A percentile compares a stretch with the other conserved stretches of the same genome.
Conservation (phyloP, 2,329 filamentous ascomycete species). For the Epichloe typhina region DNA sequence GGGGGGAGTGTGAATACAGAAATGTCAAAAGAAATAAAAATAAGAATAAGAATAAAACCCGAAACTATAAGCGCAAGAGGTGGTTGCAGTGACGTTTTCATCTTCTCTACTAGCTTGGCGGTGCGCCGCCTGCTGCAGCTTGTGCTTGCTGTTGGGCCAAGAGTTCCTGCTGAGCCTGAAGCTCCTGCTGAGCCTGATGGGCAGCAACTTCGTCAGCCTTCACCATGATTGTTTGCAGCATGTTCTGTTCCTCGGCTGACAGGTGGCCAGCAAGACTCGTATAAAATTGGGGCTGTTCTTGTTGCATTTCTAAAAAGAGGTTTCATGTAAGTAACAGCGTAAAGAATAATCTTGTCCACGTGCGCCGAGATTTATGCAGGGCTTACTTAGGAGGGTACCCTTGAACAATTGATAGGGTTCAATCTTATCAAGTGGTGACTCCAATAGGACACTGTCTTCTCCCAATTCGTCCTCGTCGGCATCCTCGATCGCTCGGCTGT, state of each 20-base stretch:
- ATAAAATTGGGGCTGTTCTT: conserved; percentile 84
- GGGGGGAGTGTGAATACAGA: background rate
- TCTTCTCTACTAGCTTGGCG: conserved; percentile 6
- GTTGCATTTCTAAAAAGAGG: conserved; percentile 57
- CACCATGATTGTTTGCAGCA: conserved; percentile 69
- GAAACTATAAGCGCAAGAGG: background rate
- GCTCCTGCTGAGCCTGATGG: conserved; percentile 6
- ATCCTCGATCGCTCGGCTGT: conserved; percentile 54
- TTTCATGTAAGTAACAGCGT: background rate
- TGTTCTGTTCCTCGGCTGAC: conserved; percentile 63
- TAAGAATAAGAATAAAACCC: no score
- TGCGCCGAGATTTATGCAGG: background rate
- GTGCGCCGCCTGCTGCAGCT: background rate
- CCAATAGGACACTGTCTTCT: conserved; percentile 83
- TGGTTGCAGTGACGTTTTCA: background rate
- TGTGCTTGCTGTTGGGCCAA: conserved; percentile 16
- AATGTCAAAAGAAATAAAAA: background rate
- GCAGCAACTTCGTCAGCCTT: conserved; percentile 33
- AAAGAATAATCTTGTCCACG: background rate
- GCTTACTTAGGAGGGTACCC: conserved; percentile 67
- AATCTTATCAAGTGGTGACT: conserved; percentile 88
- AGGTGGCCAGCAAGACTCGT: conserved; percentile 66
- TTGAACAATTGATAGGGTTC: conserved; percentile 91
- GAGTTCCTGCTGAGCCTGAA: conserved; percentile 14
- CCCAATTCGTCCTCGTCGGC: conserved; percentile 78